These are phyloP conservation scores for Trichocladium uniseriatum DNA, from an alignment of 495 filamentous ascomycete species.

Conservation along the genomic window DNA sequence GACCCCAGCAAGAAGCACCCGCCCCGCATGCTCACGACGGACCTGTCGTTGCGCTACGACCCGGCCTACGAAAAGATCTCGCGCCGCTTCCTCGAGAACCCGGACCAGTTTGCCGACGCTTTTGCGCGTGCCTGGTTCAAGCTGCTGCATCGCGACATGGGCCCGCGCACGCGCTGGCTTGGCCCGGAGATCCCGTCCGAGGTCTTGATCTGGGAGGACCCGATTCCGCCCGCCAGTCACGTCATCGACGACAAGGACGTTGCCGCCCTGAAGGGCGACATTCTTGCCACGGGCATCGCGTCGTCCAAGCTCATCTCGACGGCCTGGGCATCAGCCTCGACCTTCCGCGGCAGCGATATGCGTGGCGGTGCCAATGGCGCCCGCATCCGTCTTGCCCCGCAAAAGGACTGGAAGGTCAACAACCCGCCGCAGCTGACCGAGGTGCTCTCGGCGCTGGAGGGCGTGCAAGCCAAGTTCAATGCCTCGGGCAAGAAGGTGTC, in stretches of 20 bases:
- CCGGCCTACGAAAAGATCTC: slow-evolving; percentile 64
- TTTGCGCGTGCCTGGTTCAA: slow-evolving; percentile 71
- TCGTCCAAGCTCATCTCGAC: slow-evolving; percentile 48
- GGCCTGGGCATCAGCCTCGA: slow-evolving; percentile 62
- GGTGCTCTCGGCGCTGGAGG: slow-evolving; percentile 49
- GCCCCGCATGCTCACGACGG: slow-evolving; percentile 60
- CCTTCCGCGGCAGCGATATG: slow-evolving; percentile 68
- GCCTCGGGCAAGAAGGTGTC: slow-evolving; percentile 58
- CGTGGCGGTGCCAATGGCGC: slow-evolving; percentile 67
- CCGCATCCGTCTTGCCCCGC: slow-evolving; percentile 60
- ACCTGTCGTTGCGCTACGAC: slow-evolving; percentile 60
- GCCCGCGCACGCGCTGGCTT: slow-evolving; percentile 55
- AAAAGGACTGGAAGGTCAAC: slow-evolving; percentile 60
- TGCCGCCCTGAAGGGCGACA: slow-evolving; percentile 52
- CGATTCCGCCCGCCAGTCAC: slow-evolving; percentile 45
- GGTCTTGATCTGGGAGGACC: slow-evolving; percentile 56
- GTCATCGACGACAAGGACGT: slow-evolving; percentile 51
- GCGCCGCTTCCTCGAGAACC: slow-evolving; percentile 54
- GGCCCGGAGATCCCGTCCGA: slow-evolving; percentile 61
- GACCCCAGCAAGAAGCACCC: slow-evolving; percentile 55
- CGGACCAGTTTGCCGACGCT: slow-evolving; percentile 53
- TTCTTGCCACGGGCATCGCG: slow-evolving; percentile 48
- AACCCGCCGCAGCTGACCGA: slow-evolving; percentile 50
- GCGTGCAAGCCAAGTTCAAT: slow-evolving; percentile 55
- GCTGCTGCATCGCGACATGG: slow-evolving; percentile 65